phyloP scores from a whole-genome alignment of 73 alveolate genomes.

The Uronychia setigera region DNA sequence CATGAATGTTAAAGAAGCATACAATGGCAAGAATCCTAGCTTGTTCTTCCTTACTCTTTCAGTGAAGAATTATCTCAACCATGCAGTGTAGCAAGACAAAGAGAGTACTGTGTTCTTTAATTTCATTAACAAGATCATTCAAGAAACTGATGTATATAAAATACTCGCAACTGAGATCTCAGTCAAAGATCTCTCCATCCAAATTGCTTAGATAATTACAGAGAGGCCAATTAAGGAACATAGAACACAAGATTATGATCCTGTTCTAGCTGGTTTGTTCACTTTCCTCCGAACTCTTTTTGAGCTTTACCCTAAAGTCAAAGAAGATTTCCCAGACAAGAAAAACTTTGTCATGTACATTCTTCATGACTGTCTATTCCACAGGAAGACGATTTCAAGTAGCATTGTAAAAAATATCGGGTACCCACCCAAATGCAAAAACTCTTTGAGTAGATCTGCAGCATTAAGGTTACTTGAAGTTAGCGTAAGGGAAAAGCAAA shows the following conservation, averaged over 20 bases:
- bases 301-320: slow-evolving; percentile 35
- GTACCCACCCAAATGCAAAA: slow-evolving; percentile 65
- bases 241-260: slow-evolving; percentile 33
- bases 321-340: slow-evolving; percentile 35
- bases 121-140: slow-evolving; percentile 12
- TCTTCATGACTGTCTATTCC: slow-evolving; percentile 55
- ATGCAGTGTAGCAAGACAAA: slow-evolving; percentile 15
- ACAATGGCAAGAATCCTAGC: slow-evolving; percentile 13
- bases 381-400: slow-evolving; percentile 24
- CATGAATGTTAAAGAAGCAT: not conserved
- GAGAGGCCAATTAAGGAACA: slow-evolving; percentile 33
- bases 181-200: not conserved
- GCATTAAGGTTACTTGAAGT: slow-evolving; percentile 36
- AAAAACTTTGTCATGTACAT: slow-evolving; percentile 27
- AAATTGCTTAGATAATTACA: slow-evolving; percentile 10
- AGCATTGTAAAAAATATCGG: slow-evolving; percentile 6
- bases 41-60: slow-evolving; percentile 36
- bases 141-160: slow-evolving; percentile 16
- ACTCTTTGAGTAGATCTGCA: slow-evolving; percentile 41
- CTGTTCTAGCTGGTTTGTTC: slow-evolving; percentile 21
- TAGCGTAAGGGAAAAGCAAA: too few species aligned
- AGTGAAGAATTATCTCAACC: slow-evolving; percentile 23
- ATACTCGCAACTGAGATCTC: slow-evolving; percentile 13
- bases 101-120: slow-evolving; percentile 21
- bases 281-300: slow-evolving; percentile 32